Percentiles rank a stretch among this genome's conserved stretches.
Evolutionary conservation across 768 basidiomycete species (phyloP).

Genomic region (Auricularia auricula-judae): DNA sequence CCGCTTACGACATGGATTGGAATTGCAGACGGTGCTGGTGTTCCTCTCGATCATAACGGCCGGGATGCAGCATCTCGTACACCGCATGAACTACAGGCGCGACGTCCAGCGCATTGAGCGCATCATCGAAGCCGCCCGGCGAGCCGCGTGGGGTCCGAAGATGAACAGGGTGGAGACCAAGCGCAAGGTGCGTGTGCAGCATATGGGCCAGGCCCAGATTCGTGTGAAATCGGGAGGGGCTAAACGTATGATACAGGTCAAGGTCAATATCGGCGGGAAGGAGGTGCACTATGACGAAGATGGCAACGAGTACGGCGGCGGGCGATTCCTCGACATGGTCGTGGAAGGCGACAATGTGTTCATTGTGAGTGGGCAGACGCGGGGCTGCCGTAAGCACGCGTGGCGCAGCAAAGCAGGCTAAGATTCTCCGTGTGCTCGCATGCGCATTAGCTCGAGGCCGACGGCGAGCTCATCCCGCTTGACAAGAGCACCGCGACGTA

Average conservation of each 20-base stretch:
- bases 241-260: conserved; percentile 38
- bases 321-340: conserved; percentile 59
- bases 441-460: conserved; percentile 41
- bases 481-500: conserved; percentile 45
- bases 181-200: conserved; percentile 45
- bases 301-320: conserved; percentile 37
- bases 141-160: conserved; percentile 77
- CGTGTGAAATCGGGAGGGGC: conserved; percentile 2
- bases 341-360: conserved; percentile 69
- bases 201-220: neutral
- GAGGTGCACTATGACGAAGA: conserved; percentile 40
- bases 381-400: neutral
- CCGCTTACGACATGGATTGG: neutral
- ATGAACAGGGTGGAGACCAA: conserved; percentile 48
- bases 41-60: conserved; percentile 74
- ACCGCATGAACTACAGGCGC: conserved; percentile 61
- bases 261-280: conserved; percentile 50
- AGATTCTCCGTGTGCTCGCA: neutral
- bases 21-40: conserved; percentile 49
- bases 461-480: conserved; percentile 45
- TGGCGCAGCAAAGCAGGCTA: neutral
- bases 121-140: conserved; percentile 49
- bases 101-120: conserved; percentile 60
- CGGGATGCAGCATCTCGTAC: conserved; percentile 72
- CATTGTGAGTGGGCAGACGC: conserved; percentile 37